phyloP scores from a whole-genome alignment of 768 basidiomycete genomes.

The Russula dissimulans region DNA sequence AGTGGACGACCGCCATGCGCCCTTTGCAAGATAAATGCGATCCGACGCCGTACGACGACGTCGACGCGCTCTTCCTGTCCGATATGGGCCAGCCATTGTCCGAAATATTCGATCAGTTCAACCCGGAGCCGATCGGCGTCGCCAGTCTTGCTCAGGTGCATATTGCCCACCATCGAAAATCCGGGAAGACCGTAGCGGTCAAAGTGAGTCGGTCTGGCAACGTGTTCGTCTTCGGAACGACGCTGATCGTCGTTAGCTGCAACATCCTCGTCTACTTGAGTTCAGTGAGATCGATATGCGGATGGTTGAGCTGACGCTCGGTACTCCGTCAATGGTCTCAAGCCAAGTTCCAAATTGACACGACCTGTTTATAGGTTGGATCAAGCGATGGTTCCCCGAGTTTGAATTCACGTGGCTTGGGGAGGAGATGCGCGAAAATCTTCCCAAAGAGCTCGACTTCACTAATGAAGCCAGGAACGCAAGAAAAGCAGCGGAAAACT shows the following conservation, averaged over 20 bases:
- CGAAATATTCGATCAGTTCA: conserved; percentile 78
- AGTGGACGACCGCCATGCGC: conserved; percentile 52
- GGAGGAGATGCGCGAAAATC: conserved; percentile 89
- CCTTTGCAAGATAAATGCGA: conserved; percentile 88
- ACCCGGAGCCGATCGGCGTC: conserved; percentile 84
- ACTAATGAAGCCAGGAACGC: conserved; percentile 84
- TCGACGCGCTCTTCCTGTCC: conserved; percentile 64
- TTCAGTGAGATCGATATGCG: conserved; percentile 88
- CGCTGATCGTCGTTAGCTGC: conserved; percentile 38
- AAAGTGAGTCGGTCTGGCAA: conserved; percentile 41
- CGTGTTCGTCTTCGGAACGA: not conserved
- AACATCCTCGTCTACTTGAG: conserved; percentile 90
- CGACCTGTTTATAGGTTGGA: conserved; percentile 43
- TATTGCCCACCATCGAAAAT: conserved; percentile 59
- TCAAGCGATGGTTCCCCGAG: conserved; percentile 89
- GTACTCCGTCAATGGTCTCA: conserved; percentile 29
- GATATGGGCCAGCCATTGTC: conserved; percentile 70
- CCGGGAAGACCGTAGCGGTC: conserved; percentile 75
- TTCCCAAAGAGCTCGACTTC: conserved; percentile 95
- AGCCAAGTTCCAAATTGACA: not conserved
- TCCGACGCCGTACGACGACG: conserved; percentile 70
- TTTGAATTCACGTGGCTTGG: conserved; percentile 90
- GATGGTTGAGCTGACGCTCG: conserved; percentile 67
- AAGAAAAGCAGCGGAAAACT: conserved; percentile 57
- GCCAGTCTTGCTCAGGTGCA: conserved; percentile 97